These are phyloP conservation scores for Solanum gracilifrons DNA, from an alignment of 257 asterid genomes.

Conservation along the genomic window DNA sequence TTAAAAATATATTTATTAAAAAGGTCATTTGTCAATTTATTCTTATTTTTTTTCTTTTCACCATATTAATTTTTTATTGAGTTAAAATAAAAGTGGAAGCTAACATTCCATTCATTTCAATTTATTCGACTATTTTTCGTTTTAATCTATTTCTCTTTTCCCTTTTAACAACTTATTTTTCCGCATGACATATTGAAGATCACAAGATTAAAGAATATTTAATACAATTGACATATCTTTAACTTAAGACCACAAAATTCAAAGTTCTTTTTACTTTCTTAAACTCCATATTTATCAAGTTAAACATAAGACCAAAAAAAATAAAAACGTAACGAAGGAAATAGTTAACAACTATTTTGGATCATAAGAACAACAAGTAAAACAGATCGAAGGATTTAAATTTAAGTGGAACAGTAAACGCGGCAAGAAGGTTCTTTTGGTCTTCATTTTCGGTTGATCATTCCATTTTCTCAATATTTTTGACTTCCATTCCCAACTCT, in stretches of 20 bases:
- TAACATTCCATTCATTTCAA: too few relatives aligned
- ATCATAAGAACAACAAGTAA: neutral
- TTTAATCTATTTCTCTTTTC: too few relatives aligned
- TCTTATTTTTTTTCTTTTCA: neutral
- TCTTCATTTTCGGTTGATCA: neutral
- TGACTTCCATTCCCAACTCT: neutral
- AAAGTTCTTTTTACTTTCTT: neutral
- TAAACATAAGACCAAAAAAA: too few relatives aligned
- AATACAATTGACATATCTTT: neutral
- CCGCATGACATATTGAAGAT: too few relatives aligned
- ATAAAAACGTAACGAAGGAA: too few relatives aligned
- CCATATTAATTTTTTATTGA: neutral
- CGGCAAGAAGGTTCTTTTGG: constrained; percentile 6
- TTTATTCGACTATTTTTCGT: too few relatives aligned
- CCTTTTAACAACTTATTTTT: too few relatives aligned
- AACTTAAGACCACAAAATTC: neutral
- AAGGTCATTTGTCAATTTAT: too few relatives aligned
- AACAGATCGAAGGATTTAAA: neutral
- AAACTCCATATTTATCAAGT: too few relatives aligned
- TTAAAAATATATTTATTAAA: too few relatives aligned
- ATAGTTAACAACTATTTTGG: too few relatives aligned
- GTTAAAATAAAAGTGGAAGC: neutral
- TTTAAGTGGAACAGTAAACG: neutral
- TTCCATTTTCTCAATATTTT: neutral
- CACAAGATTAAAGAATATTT: too few relatives aligned